Conservation (phyloP, 768 basidiomycete species). For the Lactarius quietus region DNA sequence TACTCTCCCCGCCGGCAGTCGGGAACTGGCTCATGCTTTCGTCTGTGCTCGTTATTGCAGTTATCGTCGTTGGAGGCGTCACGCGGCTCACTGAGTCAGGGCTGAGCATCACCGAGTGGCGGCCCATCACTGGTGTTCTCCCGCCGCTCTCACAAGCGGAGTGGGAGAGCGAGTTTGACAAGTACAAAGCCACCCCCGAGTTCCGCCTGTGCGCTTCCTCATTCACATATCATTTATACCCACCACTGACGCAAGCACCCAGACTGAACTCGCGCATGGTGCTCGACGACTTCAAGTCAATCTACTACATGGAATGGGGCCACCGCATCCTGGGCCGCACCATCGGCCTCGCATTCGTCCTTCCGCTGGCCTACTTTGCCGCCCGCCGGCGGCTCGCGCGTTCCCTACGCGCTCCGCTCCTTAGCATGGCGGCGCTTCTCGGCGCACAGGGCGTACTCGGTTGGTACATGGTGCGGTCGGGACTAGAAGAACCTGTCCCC, state of each 20-base stretch:
- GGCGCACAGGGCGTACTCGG: conserved; percentile 91
- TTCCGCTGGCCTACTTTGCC: conserved; percentile 80
- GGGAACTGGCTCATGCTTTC: conserved; percentile 84
- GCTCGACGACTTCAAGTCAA: conserved; percentile 88
- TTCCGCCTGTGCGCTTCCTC: conserved; percentile 83
- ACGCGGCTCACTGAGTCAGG: conserved; percentile 98
- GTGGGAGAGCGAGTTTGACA: conserved; percentile 88
- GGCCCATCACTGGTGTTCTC: conserved; percentile 82
- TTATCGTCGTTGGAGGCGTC: conserved; percentile 93
- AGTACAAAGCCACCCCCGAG: conserved; percentile 93
- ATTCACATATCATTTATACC: background rate
- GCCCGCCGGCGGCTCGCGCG: conserved; percentile 63
- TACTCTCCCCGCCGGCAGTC: conserved; percentile 65
- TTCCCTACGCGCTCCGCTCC: conserved; percentile 57
- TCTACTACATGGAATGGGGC: conserved; percentile 98
- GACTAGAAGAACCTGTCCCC: conserved; percentile 50
- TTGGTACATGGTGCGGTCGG: conserved; percentile 99
- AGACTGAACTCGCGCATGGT: conserved; percentile 89
- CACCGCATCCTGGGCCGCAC: conserved; percentile 92
- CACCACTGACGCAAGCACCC: background rate
- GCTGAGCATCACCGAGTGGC: conserved; percentile 97
- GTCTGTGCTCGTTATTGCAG: conserved; percentile 81
- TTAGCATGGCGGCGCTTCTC: conserved; percentile 73
- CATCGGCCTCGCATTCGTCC: conserved; percentile 78
- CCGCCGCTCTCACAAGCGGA: conserved; percentile 74